Evolutionary conservation across 2,329 filamentous ascomycete species (phyloP).

Genomic region (Trichoderma atrobrunneum): DNA sequence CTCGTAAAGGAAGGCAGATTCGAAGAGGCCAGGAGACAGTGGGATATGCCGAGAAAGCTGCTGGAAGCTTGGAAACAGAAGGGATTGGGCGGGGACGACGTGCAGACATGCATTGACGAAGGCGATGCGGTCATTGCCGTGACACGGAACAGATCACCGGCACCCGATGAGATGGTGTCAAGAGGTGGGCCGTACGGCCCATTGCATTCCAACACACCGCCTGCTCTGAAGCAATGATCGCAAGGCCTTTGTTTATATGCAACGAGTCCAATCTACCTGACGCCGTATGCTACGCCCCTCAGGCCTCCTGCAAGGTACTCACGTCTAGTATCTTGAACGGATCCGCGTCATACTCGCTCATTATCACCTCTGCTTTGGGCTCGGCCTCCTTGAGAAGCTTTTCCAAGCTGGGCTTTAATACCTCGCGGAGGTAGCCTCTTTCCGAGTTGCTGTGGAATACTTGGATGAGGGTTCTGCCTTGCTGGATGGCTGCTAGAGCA

Average conservation of each 20-base stretch:
- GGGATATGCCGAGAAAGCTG: constrained; percentile 52
- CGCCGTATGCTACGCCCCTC: not conserved
- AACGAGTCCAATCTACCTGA: not conserved
- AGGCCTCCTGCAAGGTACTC: constrained; percentile 33
- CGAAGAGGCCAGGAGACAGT: constrained; percentile 58
- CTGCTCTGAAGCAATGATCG: constrained; percentile 2
- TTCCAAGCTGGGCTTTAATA: constrained; percentile 66
- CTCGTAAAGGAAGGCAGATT: constrained; percentile 58
- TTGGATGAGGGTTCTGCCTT: constrained; percentile 76
- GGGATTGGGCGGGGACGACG: constrained; percentile 54
- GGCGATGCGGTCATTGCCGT: constrained; percentile 49
- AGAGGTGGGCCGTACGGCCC: constrained; percentile 21
- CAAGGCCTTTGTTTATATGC: not conserved
- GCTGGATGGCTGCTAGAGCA: constrained; percentile 80
- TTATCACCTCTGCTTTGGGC: constrained; percentile 58
- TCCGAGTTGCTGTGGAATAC: constrained; percentile 95
- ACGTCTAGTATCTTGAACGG: constrained; percentile 76
- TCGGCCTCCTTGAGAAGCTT: constrained; percentile 52
- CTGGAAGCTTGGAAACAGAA: constrained; percentile 53
- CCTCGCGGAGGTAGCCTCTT: constrained; percentile 71
- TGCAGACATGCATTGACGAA: constrained; percentile 51
- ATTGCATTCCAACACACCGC: not conserved
- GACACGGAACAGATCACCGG: constrained; percentile 18
- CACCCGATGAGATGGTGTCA: constrained; percentile 20
- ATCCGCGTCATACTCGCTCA: constrained; percentile 80